Base-by-base conservation (phyloP, 139 green algal genomes). In the Gonium pectorale region DNA sequence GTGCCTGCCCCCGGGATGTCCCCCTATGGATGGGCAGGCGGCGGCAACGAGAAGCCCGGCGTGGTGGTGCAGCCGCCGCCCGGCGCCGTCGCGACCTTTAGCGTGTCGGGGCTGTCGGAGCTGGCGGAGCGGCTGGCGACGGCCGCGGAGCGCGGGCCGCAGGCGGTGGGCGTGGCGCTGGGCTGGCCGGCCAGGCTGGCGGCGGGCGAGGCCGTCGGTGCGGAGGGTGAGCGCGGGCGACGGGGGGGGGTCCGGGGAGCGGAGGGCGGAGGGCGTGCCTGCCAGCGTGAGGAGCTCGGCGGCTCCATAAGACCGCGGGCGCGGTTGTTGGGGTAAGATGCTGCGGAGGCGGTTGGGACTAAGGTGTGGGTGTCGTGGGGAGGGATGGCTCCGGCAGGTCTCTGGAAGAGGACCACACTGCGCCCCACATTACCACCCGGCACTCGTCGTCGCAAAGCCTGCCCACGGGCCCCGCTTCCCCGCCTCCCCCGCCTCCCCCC, bases 61-160 rank as follows among this genome's bases (percentile, higher is more conserved):
- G 73, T 83, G 3, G 66, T 31, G 4, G 82, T 89, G 5, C 13
- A 38, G 26, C 79, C 80, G 19, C 90, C 87, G 0, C 63, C 80
- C 1, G 93, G 93, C 11, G 92, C 93, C 24, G 84, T 96, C 22
- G 86, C 94, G 41, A 95, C 94, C 21, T 92, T 96, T 68, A 73
- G 85, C 6, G 93, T 96, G 11, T 80, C 75, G 24, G 83, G 78
- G 5, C 85, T 96, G 44, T 1, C 64, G 0, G 73, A 96, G 62
- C 82, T 96, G 44, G 83, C 68, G 51, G 62, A 86, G 44, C 68
- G 86, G 51, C 83, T 93, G 78, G 49, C 59, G 69, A 64, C n/a
- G 59, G 80, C 68, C 0, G 68, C 40, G 26, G 52, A 66, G 66
- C 13, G 31, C 51, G 75, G 46, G n/a, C 44, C 82, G 24, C 35